Evolutionary conservation across 73 alveolate species (phyloP).

Genomic region (Uronychia binucleata): DNA sequence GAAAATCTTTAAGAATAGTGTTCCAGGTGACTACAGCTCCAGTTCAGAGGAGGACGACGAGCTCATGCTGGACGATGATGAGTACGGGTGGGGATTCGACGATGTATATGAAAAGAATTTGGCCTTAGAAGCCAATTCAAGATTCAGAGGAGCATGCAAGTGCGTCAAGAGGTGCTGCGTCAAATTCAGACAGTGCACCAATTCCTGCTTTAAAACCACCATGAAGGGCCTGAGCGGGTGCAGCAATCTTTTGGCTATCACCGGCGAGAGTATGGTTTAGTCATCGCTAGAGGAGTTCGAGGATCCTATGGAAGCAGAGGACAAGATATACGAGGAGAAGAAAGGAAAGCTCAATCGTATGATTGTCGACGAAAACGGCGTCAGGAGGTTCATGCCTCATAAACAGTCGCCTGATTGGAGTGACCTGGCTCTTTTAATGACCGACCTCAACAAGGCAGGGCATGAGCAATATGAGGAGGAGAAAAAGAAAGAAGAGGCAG

Average conservation of each 20-base stretch:
- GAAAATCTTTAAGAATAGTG: not conserved
- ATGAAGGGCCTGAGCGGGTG: not conserved
- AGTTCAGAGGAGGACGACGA: not conserved
- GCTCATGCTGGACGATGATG: not conserved
- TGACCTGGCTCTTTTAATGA: not conserved
- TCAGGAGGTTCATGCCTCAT: not conserved
- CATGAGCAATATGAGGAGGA: not conserved
- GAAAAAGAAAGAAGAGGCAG: not conserved
- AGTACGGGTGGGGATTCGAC: not conserved
- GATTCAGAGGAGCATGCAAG: not conserved
- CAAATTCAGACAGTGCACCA: not conserved
- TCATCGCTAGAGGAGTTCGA: not conserved
- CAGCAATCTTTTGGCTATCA: not conserved
- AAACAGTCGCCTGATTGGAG: not conserved
- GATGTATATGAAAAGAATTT: not conserved
- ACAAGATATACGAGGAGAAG: not conserved
- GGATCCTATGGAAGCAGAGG: not conserved
- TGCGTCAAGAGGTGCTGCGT: not conserved
- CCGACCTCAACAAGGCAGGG: not conserved
- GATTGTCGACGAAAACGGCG: not conserved
- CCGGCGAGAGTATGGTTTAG: not conserved
- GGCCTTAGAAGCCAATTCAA: not conserved
- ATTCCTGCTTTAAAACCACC: not conserved
- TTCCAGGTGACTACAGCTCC: not conserved
- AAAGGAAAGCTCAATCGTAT: not conserved